These are phyloP conservation scores for Ogataea kodamae DNA, from an alignment of 805 yeast species.

Conservation along the genomic window DNA sequence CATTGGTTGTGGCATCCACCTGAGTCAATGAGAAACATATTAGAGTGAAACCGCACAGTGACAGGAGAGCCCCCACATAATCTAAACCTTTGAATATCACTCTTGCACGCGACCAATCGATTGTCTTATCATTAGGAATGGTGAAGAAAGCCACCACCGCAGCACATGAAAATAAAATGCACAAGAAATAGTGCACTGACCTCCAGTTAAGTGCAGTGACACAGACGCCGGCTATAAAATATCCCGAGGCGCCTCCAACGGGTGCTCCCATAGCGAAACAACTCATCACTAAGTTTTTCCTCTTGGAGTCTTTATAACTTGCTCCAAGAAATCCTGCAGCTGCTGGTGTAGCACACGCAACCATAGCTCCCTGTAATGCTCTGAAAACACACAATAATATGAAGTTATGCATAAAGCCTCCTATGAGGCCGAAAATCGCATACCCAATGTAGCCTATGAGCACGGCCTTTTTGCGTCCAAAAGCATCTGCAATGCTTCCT, in stretches of 20 bases:
- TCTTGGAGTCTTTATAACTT: constrained; percentile 35
- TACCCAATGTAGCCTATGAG: constrained; percentile 33
- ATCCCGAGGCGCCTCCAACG: constrained; percentile 42
- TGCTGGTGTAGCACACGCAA: constrained; percentile 45
- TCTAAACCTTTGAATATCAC: constrained; percentile 32
- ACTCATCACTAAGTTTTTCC: constrained; percentile 43
- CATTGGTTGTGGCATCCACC: constrained; percentile 36
- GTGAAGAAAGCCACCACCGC: constrained; percentile 22
- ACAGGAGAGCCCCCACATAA: constrained; percentile 42
- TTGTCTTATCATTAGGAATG: constrained; percentile 36
- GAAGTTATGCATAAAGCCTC: constrained; percentile 37
- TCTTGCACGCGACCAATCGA: constrained; percentile 27
- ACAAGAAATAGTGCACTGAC: constrained; percentile 38
- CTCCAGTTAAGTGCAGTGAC: constrained; percentile 40
- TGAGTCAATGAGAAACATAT: constrained; percentile 44
- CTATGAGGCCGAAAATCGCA: constrained; percentile 34
- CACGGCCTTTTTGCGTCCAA: constrained; percentile 43
- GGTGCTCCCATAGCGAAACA: constrained; percentile 47
- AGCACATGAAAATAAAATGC: constrained; percentile 35
- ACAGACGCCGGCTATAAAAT: constrained; percentile 43
- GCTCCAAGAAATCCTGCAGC: constrained; percentile 46
- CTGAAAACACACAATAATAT: constrained; percentile 39
- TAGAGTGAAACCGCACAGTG: constrained; percentile 38
- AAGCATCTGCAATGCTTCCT: constrained; percentile 46
- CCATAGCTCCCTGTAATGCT: constrained; percentile 42